phyloP scores from a whole-genome alignment of 345 rosid species.

The Linum usitatissimum region DNA sequence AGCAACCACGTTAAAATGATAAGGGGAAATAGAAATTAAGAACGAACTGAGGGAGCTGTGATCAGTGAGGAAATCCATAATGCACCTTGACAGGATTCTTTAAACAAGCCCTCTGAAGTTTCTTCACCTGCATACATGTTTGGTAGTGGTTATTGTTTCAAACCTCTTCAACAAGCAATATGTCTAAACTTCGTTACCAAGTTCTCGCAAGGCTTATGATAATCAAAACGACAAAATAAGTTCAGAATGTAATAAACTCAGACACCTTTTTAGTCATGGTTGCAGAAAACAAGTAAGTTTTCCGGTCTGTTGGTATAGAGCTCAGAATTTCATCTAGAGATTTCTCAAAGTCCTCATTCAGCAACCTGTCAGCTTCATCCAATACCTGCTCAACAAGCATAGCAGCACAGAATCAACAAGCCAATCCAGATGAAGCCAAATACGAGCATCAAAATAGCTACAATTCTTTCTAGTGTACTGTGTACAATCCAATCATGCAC shows the following conservation, averaged over 20 bases:
- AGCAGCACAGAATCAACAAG: background rate
- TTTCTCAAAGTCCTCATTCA: constrained; percentile 92
- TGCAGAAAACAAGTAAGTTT: constrained; percentile 87
- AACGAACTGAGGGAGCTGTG: background rate
- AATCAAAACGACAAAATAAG: background rate
- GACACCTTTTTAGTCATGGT: constrained; percentile 93
- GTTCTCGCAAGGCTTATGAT: background rate
- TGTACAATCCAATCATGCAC: too few relatives aligned
- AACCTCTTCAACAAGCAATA: background rate
- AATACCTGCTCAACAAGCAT: constrained; percentile 46
- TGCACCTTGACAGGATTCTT: constrained; percentile 85
- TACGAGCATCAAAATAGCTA: too few relatives aligned
- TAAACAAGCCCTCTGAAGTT: constrained; percentile 89
- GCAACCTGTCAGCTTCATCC: constrained; percentile 92
- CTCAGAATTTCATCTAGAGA: constrained; percentile 69
- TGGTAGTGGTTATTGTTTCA: constrained; percentile 11
- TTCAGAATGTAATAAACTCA: background rate
- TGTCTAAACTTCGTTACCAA: background rate
- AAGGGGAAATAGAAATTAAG: constrained; percentile 1
- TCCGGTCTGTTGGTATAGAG: constrained; percentile 56
- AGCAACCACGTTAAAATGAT: constrained; percentile 9
- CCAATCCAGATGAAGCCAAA: background rate
- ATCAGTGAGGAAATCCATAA: constrained; percentile 2
- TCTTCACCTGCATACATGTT: constrained; percentile 47
- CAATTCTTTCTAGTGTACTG: too few relatives aligned